Evolutionary conservation across 1,139 yeast species (phyloP), one percentile per base, ranked within the genome.

Genomic region (Barnettozyma hawaiiensis): DNA sequence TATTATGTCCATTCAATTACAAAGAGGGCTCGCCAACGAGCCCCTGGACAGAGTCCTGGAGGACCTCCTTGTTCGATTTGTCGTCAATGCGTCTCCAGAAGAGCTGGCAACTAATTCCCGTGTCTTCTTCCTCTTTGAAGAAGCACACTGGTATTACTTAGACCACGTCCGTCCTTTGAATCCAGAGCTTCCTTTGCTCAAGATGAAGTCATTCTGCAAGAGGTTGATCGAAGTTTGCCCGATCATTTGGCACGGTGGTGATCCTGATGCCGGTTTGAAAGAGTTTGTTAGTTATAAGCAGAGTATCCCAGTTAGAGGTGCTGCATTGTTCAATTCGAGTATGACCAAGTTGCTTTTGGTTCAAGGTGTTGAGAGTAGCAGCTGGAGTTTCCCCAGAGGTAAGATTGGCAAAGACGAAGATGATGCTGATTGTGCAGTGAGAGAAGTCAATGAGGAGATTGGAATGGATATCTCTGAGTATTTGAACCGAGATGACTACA

Each of bases 321-420:
- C 94, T 41, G 96, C 96, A 12, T 70, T 94, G 41, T 75, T 94
- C 55, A 89, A 87, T 60, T 70, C 74, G 43, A 77, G 75, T 35
- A 65, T 87, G 67, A 75, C 81, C 45, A 86, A 85, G 58, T 71
- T 87, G 8, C 59, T 94, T 32, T 67, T 94, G 55, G 95, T 92
- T 4, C 81, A 86, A 59, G 97, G 97, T 3, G 81, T 82, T 47
- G 95, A 86, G 52, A 76, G 90, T n/a, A 64, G 82, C 11, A 68
- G 78, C 2, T 94, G 98, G 98, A 86, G 96, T 6, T 94, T 94
- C 58, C 99, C 99, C 5, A 72, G 96, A 61, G 99, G 99, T 8
- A 94, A 94, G 64, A 94, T 94, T 45, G 85, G 95, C 32, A 90
- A 92, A 60, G 95, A 81, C 57, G 99, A 94, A 64, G 70, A 81